These are phyloP conservation scores for Echria macrotheca DNA, from an alignment of 495 filamentous ascomycete species.

Conservation along the genomic window DNA sequence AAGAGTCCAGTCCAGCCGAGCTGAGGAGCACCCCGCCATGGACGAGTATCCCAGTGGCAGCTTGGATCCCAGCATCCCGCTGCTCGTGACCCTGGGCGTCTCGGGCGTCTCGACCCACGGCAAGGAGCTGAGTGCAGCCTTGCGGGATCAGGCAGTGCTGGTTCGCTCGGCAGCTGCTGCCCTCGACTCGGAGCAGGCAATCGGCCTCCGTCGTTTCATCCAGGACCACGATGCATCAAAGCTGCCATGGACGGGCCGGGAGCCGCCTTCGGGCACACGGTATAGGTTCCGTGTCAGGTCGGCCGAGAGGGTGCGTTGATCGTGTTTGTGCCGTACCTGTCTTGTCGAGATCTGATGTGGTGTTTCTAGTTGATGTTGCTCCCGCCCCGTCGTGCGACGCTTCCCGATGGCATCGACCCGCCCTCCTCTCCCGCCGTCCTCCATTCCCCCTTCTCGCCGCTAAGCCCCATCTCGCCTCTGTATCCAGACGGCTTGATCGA, in stretches of 20 bases:
- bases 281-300: slow-evolving; percentile 60
- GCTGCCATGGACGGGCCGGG: slow-evolving; percentile 52
- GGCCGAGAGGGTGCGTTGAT: slow-evolving; percentile 66
- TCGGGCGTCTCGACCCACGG: slow-evolving; percentile 32
- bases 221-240: slow-evolving; percentile 58
- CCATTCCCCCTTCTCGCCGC: slow-evolving; percentile 83
- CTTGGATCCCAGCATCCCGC: slow-evolving; percentile 74
- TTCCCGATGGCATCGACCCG: slow-evolving; percentile 41
- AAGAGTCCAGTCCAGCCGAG: no score
- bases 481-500: slow-evolving; percentile 86
- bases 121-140: slow-evolving; percentile 39
- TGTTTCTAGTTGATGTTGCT: slow-evolving; percentile 42
- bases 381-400: slow-evolving; percentile 46
- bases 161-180: slow-evolving; percentile 64
- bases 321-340: neutral
- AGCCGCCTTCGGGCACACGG: slow-evolving; percentile 29
- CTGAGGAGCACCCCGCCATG: slow-evolving; percentile 49
- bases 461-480: slow-evolving; percentile 70
- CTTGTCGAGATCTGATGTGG: slow-evolving; percentile 1
- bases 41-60: slow-evolving; percentile 81
- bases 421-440: slow-evolving; percentile 48
- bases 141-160: slow-evolving; percentile 53
- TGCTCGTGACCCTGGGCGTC: slow-evolving; percentile 74
- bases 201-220: slow-evolving; percentile 63
- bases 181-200: slow-evolving; percentile 58